phyloP scores from a whole-genome alignment of 257 asterid genomes.

The Fraxinus pennsylvanica region DNA sequence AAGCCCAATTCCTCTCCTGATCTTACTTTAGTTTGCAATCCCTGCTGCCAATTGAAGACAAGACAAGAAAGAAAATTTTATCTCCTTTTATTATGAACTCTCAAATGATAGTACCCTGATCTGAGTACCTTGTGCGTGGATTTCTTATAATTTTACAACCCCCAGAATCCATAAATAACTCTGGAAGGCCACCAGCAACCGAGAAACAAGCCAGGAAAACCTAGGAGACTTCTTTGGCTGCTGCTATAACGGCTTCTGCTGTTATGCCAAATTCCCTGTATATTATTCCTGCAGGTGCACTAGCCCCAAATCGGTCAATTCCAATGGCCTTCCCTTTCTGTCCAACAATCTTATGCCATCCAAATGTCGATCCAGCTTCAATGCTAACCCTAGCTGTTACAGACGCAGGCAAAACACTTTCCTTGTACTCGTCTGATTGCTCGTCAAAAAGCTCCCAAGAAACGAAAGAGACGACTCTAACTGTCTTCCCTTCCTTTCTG shows the following conservation, averaged over 20 bases:
- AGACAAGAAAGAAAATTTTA: neutral
- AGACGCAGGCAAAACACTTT: conserved; percentile 3
- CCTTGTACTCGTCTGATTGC: conserved; percentile 10
- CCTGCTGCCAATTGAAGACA: conserved; percentile 1
- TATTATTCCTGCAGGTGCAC: conserved; percentile 15
- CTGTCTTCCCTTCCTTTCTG: conserved; percentile 15
- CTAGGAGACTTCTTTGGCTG: conserved; percentile 7
- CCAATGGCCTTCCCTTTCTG: conserved; percentile 2
- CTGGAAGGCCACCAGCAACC: too few species aligned
- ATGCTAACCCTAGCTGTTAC: conserved; percentile 15
- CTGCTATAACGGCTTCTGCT: conserved; percentile 6
- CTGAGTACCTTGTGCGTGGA: neutral
- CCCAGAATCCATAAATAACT: too few species aligned
- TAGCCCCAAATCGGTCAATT: conserved; percentile 6
- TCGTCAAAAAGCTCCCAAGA: conserved; percentile 17
- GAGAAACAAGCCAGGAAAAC: neutral
- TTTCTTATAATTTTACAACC: neutral
- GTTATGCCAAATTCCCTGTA: conserved; percentile 6
- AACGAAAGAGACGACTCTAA: conserved; percentile 6
- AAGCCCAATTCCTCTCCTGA: neutral
- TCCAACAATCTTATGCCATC: conserved; percentile 10
- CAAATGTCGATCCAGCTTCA: conserved; percentile 18
- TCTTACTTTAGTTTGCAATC: neutral
- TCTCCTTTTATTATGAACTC: neutral
- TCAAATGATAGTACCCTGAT: neutral